Percentiles rank a stretch among this genome's conserved stretches.
phyloP scores from a whole-genome alignment of 495 filamentous ascomycete species.

The Astrothelium macrocarpum region DNA sequence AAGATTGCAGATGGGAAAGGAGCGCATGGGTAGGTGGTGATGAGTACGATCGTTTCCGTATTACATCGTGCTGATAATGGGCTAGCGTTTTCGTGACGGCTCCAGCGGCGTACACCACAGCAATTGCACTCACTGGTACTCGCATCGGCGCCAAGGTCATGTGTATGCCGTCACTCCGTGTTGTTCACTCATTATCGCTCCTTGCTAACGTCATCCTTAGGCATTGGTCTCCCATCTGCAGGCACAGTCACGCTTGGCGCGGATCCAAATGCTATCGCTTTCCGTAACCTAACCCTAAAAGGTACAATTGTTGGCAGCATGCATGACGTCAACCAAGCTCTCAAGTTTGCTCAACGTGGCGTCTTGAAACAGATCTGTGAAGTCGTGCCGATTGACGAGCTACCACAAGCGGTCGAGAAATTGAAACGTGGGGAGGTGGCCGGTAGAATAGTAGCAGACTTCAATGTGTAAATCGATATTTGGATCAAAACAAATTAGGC shows the following conservation, averaged over 20 bases:
- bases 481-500: too few species aligned
- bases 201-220: constrained; percentile 13
- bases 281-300: constrained; percentile 39
- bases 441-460: constrained; percentile 35
- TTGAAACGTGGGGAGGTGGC: constrained; percentile 37
- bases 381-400: constrained; percentile 21
- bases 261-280: constrained; percentile 36
- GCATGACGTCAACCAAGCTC: constrained; percentile 34
- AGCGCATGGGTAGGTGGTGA: constrained; percentile 44
- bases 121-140: constrained; percentile 30
- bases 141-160: constrained; percentile 39
- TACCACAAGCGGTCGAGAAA: constrained; percentile 31
- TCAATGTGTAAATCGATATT: background rate
- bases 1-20: constrained; percentile 38
- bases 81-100: background rate
- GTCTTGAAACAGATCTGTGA: constrained; percentile 30
- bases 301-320: constrained; percentile 42
- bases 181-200: background rate
- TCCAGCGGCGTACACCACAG: constrained; percentile 5
- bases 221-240: constrained; percentile 24
- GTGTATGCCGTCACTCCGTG: constrained; percentile 33
- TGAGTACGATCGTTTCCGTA: constrained; percentile 1
- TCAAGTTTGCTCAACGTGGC: constrained; percentile 42
- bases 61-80: background rate
- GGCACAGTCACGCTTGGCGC: constrained; percentile 31